Conservation (phyloP, 2,329 filamentous ascomycete genomes). For the Ceratocystis colombiana region DNA sequence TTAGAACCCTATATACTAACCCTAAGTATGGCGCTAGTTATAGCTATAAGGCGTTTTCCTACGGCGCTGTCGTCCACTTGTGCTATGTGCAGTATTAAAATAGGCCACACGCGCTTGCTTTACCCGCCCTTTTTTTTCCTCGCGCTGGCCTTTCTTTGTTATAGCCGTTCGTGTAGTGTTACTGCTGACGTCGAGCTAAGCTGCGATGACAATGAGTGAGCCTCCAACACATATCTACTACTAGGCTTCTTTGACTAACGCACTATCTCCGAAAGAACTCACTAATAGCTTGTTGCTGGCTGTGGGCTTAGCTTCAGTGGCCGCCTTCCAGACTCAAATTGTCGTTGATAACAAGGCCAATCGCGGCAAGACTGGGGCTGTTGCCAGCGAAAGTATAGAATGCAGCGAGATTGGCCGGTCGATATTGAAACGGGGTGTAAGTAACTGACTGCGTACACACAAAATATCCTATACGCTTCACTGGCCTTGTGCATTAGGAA, state of each 20-base stretch:
- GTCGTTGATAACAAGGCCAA: not conserved
- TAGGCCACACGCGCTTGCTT: too few species aligned
- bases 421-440: constrained; percentile 45
- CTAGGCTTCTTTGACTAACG: not conserved
- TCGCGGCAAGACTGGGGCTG: constrained; percentile 42
- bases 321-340: constrained; percentile 8
- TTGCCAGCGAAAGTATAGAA: constrained; percentile 58
- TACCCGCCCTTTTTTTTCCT: too few species aligned
- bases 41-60: too few species aligned
- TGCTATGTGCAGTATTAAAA: too few species aligned
- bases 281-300: constrained; percentile 5
- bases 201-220: not conserved
- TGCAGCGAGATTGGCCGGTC: constrained; percentile 61
- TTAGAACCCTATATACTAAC: not conserved
- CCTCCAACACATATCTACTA: not conserved
- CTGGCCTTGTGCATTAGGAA: not conserved
- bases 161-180: not conserved
- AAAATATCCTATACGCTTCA: not conserved
- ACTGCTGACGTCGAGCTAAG: not conserved
- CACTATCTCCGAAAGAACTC: not conserved
- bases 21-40: not conserved
- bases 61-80: too few species aligned
- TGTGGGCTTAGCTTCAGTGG: not conserved
- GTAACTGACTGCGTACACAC: constrained; percentile 26
- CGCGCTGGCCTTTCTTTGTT: not conserved